Evolutionary conservation across 768 basidiomycete genomes (phyloP).

Genomic region (Xerocomus potaroensis): DNA sequence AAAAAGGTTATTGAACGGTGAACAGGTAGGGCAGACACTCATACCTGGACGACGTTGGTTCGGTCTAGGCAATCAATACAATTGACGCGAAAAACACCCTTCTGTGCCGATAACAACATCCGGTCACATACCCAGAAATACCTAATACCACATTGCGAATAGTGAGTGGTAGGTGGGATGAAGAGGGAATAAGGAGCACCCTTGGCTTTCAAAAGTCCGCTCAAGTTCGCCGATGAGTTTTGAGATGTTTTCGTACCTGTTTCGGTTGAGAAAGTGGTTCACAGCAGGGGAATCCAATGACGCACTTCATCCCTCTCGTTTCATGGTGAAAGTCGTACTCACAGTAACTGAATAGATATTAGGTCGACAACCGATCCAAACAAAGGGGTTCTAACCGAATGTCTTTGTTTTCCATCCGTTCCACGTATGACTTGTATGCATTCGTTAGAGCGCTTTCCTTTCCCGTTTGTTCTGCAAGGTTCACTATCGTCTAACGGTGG

Average conservation of each 20-base stretch:
- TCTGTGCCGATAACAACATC: constrained; percentile 71
- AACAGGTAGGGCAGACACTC: constrained; percentile 7
- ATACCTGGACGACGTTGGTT: constrained; percentile 89
- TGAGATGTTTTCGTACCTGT: constrained; percentile 85
- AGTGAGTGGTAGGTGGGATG: not conserved
- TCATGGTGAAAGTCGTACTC: constrained; percentile 94
- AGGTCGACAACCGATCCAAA: not conserved
- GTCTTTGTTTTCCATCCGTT: constrained; percentile 51
- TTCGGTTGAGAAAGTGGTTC: constrained; percentile 3
- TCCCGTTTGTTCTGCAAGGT: constrained; percentile 87
- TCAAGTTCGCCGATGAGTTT: constrained; percentile 70
- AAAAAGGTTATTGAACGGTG: constrained; percentile 9
- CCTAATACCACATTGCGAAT: constrained; percentile 32
- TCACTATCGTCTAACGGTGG: constrained; percentile 63
- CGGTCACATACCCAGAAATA: constrained; percentile 81
- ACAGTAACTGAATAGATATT: constrained; percentile 46
- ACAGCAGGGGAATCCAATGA: constrained; percentile 5
- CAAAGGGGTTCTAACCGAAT: constrained; percentile 44
- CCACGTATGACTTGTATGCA: constrained; percentile 69
- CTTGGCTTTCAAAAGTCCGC: constrained; percentile 74
- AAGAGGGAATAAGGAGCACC: constrained; percentile 38
- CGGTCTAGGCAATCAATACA: constrained; percentile 96
- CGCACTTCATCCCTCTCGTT: constrained; percentile 91
- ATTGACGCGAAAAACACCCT: constrained; percentile 84
- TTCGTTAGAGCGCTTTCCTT: constrained; percentile 79